Base-by-base conservation (phyloP, 176 grass and related monocot genomes). In the Oryza australiensis region DNA sequence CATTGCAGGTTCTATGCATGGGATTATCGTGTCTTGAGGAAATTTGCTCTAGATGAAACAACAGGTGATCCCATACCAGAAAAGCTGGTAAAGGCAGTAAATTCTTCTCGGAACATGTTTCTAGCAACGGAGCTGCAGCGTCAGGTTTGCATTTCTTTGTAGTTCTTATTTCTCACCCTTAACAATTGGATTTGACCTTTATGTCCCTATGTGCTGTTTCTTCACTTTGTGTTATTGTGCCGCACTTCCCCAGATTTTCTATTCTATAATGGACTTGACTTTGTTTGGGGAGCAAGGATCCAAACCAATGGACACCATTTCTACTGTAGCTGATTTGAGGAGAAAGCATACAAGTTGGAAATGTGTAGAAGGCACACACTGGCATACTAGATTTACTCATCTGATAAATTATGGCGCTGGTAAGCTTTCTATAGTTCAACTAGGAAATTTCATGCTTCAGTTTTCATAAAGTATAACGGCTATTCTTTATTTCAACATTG, bases 231-330 rank as follows among this genome's bases (percentile, higher is more conserved):
- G 57, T 10, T 82, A 12, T 14, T 37, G 12, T 83, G 28, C 13
- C 60, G 62, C 32, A 9, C 8, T 49, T 43, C 59, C 66, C 26
- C 68, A 98, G 95, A 88, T 94, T 70, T 95, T 98, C 34, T 98
- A 98, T 87, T 98, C 95, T 83, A 86, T 95, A 75, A 92, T 98
- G 74, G 95, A 98, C 76, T 81, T 98, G 48, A 95, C 82, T 73
- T 84, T 98, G 76, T 93, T 94, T 75, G 95, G 92, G 28, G 92
- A 93, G 79, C 92, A 98, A 89, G 12, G 62, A 33, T 86, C 88
- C 12, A 74, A 76, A 40, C 73, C 90, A 73, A 84, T 87, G 75
- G 92, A 98, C 79, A 93, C 88, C 64, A 71, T 98, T 79, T 93
- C 95, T 16, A 87, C 90, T 66, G 79, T 94, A 68, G 90, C 90